These are phyloP conservation scores for Triangularia verruculosa DNA, from an alignment of 2,329 filamentous ascomycete species.

Conservation along the genomic window DNA sequence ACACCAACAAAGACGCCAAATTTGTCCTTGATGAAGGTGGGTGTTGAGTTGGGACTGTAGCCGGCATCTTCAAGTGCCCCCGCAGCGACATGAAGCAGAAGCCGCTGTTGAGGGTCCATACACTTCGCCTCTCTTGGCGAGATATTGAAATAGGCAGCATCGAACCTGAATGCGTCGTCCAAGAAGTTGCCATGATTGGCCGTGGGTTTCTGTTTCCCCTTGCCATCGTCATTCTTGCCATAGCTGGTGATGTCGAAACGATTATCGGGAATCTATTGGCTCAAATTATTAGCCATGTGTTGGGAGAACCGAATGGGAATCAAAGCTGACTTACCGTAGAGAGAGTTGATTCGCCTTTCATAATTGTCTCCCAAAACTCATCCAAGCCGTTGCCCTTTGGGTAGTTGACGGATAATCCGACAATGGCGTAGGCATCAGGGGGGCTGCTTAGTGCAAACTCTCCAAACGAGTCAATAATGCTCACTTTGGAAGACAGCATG, in stretches of 20 bases:
- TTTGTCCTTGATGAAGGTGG: conserved; percentile 12
- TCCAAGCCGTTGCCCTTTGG: conserved; percentile 36
- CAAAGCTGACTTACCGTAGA: neutral
- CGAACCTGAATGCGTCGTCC: conserved; percentile 31
- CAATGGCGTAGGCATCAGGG: conserved; percentile 29
- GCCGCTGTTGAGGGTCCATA: conserved; percentile 43
- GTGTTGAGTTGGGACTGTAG: conserved; percentile 14
- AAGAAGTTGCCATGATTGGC: conserved; percentile 30
- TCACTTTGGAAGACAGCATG: neutral
- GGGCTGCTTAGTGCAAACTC: neutral
- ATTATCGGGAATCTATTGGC: conserved; percentile 25
- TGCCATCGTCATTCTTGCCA: conserved; percentile 21
- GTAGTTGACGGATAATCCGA: conserved; percentile 37
- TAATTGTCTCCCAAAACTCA: conserved; percentile 30
- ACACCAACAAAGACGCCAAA: conserved; percentile 41
- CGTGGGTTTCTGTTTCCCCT: conserved; percentile 15
- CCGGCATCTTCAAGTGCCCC: conserved; percentile 35
- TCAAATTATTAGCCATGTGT: conserved; percentile 23
- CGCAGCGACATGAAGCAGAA: conserved; percentile 40
- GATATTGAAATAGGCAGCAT: conserved; percentile 42
- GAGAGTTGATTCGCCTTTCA: neutral
- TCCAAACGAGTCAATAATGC: neutral
- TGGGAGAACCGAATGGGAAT: too few species aligned
- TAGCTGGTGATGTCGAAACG: conserved; percentile 26
- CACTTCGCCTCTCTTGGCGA: conserved; percentile 37